Conservation (phyloP, 768 basidiomycete species). For the Leccinum pellstonianum region DNA sequence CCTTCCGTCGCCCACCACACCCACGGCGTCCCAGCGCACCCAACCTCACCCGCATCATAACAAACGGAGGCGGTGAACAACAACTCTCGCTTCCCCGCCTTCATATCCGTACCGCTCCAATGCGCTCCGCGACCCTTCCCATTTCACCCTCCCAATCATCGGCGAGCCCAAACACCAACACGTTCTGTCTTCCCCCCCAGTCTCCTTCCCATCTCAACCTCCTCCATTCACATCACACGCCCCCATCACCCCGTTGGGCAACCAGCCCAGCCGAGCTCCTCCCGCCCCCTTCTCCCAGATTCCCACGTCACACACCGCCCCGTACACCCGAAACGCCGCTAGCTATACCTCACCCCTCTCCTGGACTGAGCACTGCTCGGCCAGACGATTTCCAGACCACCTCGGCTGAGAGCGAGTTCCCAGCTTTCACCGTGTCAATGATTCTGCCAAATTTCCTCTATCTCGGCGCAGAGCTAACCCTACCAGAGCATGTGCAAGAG, state of each 20-base stretch:
- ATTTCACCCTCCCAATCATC: conserved; percentile 33
- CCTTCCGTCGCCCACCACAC: conserved; percentile 51
- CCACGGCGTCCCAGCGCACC: conserved; percentile 62
- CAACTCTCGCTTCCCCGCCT: conserved; percentile 51
- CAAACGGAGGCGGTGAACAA: conserved; percentile 48
- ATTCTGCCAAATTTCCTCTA: conserved; percentile 91
- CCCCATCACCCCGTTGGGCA: conserved; percentile 48
- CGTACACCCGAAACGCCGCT: conserved; percentile 41
- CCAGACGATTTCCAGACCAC: conserved; percentile 38
- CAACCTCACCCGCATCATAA: conserved; percentile 60
- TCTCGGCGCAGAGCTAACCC: conserved; percentile 84
- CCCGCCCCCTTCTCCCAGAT: conserved; percentile 34
- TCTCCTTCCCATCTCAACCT: conserved; percentile 65
- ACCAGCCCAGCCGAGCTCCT: conserved; percentile 36
- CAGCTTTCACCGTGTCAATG: conserved; percentile 81
- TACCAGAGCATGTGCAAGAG: conserved; percentile 71
- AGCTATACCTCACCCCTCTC: conserved; percentile 23
- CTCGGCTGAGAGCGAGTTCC: conserved; percentile 47
- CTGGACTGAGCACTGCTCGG: conserved; percentile 63
- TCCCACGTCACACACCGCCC: conserved; percentile 33
- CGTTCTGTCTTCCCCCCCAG: conserved; percentile 30
- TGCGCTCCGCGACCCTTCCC: conserved; percentile 60
- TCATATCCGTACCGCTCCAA: conserved; percentile 57
- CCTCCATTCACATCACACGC: conserved; percentile 56
- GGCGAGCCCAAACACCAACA: conserved; percentile 20